Evolutionary conservation across 73 alveolate species (phyloP).

Genomic region (Tetrahymena thermophila): DNA sequence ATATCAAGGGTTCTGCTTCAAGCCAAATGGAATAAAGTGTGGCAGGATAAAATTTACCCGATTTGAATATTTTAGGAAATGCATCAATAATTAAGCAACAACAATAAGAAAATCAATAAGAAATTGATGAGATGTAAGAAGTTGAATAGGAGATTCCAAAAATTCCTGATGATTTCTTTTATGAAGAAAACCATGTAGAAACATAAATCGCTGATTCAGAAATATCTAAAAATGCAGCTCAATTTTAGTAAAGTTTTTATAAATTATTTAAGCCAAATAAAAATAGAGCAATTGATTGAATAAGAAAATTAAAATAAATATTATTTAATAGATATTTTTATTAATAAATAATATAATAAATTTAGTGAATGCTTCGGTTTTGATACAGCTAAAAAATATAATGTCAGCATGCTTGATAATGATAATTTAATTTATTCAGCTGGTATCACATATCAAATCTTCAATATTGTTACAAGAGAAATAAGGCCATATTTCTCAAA

Average conservation of each 20-base stretch:
- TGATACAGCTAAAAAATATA: slow-evolving; percentile 81
- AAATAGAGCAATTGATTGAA: background rate
- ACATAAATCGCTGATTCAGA: background rate
- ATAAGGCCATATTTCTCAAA: slow-evolving; percentile 70
- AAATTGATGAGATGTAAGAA: background rate
- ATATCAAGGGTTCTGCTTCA: background rate
- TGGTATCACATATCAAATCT: slow-evolving; percentile 89
- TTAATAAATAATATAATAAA: background rate
- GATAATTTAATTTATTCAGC: slow-evolving; percentile 79
- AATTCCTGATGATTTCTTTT: background rate
- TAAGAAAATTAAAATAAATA: too few species aligned
- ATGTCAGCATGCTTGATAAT: slow-evolving; percentile 83
- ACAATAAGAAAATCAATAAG: background rate
- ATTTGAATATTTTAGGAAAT: background rate
- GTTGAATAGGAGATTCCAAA: background rate
- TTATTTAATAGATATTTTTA: too few species aligned
- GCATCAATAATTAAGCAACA: background rate
- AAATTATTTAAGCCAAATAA: background rate
- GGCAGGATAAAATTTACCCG: background rate
- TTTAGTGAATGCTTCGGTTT: slow-evolving; percentile 72
- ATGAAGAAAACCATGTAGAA: background rate
- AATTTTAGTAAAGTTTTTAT: background rate
- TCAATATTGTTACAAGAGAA: slow-evolving; percentile 78
- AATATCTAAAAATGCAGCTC: background rate
- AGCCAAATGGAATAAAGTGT: background rate